Evolutionary conservation across 148 eudicot species (phyloP).

Genomic region (Rhododendron griersonianum): DNA sequence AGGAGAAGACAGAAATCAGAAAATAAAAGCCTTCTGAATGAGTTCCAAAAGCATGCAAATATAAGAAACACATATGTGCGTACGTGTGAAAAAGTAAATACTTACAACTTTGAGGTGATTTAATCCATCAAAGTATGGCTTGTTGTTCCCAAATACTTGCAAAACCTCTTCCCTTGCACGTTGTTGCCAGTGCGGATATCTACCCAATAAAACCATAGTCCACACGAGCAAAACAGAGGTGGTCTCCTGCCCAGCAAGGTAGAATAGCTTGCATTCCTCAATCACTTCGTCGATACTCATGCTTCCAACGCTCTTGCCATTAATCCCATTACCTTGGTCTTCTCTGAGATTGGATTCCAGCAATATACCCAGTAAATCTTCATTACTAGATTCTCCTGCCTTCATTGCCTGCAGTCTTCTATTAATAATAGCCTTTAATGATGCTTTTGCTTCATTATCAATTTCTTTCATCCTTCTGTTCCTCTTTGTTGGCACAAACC

Average conservation of each 20-base stretch:
- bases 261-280: conserved; percentile 20
- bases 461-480: conserved; percentile 20
- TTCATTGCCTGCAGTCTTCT: conserved; percentile 13
- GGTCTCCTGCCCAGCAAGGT: conserved; percentile 19
- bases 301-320: conserved; percentile 5
- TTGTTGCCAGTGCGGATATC: conserved; percentile 16
- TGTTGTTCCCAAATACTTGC: conserved; percentile 11
- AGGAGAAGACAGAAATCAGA: not conserved
- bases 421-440: conserved; percentile 9
- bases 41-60: not conserved
- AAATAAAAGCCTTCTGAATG: not conserved
- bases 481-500: conserved; percentile 22
- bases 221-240: conserved; percentile 14
- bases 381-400: conserved; percentile 5
- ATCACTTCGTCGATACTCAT: conserved; percentile 17
- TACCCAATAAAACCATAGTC: conserved; percentile 17
- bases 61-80: not conserved
- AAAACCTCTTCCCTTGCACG: conserved; percentile 16
- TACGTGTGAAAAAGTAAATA: not conserved
- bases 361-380: conserved; percentile 15
- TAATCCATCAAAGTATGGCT: conserved; percentile 13
- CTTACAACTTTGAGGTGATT: conserved; percentile 19
- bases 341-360: conserved; percentile 12
- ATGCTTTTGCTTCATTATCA: conserved; percentile 3
- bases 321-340: not conserved